phyloP scores from a whole-genome alignment of 208 protist species.

The Acanthamoeba divionensis region DNA sequence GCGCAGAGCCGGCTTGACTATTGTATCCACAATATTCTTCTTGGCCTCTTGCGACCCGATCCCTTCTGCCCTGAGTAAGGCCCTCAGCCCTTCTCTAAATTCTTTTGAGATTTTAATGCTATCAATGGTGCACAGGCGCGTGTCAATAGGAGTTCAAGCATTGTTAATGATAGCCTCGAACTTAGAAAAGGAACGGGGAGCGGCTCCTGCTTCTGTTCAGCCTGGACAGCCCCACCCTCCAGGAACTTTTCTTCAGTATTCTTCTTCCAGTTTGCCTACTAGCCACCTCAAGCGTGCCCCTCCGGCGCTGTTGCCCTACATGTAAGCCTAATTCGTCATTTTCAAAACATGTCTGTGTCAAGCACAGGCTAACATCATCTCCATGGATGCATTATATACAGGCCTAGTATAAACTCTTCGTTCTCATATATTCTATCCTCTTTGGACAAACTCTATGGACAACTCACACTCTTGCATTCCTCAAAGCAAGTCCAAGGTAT shows the following conservation, averaged over 20 bases:
- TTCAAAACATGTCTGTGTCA: no score
- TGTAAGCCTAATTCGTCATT: no score
- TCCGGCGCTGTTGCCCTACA: neutral
- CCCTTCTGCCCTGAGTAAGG: slow-evolving; percentile 13
- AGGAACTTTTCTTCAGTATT: no score
- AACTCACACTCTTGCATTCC: slow-evolving; percentile 2
- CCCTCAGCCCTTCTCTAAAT: neutral
- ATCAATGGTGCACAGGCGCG: neutral
- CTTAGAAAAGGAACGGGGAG: neutral
- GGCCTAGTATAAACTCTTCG: slow-evolving; percentile 20
- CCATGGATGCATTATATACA: no score
- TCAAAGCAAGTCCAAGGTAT: slow-evolving; percentile 23
- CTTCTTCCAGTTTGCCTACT: no score
- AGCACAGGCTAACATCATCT: no score
- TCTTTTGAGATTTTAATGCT: neutral
- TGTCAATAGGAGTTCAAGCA: neutral
- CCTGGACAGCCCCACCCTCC: no score
- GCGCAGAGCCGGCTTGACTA: slow-evolving; percentile 33
- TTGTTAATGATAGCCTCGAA: neutral
- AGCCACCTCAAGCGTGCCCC: no score
- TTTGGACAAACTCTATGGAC: slow-evolving; percentile 3
- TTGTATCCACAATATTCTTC: slow-evolving; percentile 10
- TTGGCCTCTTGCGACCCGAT: neutral
- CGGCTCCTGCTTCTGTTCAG: no score
- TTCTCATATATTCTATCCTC: slow-evolving; percentile 13